Conservation (phyloP, 2,329 filamentous ascomycete species). For the Aspergillus pseudoterreus region DNA sequence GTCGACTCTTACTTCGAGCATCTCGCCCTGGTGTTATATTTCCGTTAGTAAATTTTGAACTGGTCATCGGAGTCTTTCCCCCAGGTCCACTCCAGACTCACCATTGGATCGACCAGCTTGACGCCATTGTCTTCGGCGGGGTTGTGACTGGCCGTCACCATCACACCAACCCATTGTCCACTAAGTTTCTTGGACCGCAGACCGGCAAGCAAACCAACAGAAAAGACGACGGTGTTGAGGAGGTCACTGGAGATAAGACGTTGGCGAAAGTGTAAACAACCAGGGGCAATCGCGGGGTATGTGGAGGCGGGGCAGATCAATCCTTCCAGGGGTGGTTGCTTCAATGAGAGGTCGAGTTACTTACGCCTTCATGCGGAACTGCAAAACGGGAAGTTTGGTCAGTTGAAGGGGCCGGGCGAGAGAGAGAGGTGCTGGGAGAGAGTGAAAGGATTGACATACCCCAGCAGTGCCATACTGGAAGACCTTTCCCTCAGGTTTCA, state of each 20-base stretch:
- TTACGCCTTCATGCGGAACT: conserved; percentile 70
- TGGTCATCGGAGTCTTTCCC: neutral
- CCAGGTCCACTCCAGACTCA: conserved; percentile 25
- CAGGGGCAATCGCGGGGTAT: conserved; percentile 26
- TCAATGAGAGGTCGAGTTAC: conserved; percentile 22
- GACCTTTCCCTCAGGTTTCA: conserved; percentile 47
- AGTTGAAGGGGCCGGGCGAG: conserved; percentile 11
- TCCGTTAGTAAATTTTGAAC: neutral
- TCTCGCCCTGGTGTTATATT: conserved; percentile 64
- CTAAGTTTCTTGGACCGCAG: conserved; percentile 86
- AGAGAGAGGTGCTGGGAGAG: neutral
- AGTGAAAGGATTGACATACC: conserved; percentile 42
- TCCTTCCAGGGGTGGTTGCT: conserved; percentile 15
- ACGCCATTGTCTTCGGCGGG: conserved; percentile 85
- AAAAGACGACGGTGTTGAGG: conserved; percentile 87
- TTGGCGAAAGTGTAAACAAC: conserved; percentile 34
- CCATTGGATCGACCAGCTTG: conserved; percentile 93
- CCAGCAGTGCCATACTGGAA: conserved; percentile 61
- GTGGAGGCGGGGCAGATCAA: conserved; percentile 27
- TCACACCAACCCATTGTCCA: conserved; percentile 89
- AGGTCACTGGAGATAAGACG: conserved; percentile 55
- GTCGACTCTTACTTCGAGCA: conserved; percentile 69
- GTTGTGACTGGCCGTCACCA: conserved; percentile 95
- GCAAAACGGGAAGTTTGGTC: conserved; percentile 10
- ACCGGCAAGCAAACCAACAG: conserved; percentile 83